A percentile compares a stretch with the other conserved stretches of the same genome.
Evolutionary conservation across 2,329 filamentous ascomycete genomes (phyloP).

Genomic region (Ascosphaera apis): DNA sequence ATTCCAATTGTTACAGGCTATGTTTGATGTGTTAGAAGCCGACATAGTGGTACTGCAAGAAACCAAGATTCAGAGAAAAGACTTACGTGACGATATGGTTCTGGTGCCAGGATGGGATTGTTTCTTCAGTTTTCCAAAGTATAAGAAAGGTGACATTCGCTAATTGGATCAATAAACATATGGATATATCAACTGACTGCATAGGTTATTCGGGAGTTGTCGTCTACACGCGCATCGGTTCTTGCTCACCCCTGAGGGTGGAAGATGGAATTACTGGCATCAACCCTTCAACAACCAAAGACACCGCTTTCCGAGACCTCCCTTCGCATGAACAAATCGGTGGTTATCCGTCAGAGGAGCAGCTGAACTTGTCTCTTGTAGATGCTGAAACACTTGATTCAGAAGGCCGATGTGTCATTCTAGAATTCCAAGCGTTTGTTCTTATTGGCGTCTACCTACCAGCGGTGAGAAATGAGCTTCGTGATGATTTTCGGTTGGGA

Average conservation of each 20-base stretch:
- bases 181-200: constrained; percentile 1
- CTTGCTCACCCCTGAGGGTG: constrained; percentile 65
- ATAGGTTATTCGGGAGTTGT: constrained; percentile 85
- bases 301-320: constrained; percentile 49
- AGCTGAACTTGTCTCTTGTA: constrained; percentile 36
- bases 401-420: constrained; percentile 71
- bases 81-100: constrained; percentile 87
- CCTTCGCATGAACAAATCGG: constrained; percentile 57
- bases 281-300: constrained; percentile 48
- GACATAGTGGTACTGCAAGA: constrained; percentile 94
- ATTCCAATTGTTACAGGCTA: constrained; percentile 30
- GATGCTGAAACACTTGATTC: constrained; percentile 59
- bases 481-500: constrained; percentile 58
- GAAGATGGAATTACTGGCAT: constrained; percentile 86
- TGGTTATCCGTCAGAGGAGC: constrained; percentile 53
- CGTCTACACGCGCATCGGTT: constrained; percentile 75
- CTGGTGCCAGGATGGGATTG: constrained; percentile 88
- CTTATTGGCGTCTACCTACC: constrained; percentile 83
- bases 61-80: constrained; percentile 84
- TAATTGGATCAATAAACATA: not conserved
- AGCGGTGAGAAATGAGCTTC: constrained; percentile 62
- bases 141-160: constrained; percentile 54
- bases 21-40: constrained; percentile 83
- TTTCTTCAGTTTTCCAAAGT: constrained; percentile 75
- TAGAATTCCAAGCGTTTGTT: constrained; percentile 90